These are phyloP conservation scores for Rhipidocladum racemiflorum DNA, from an alignment of 176 grass and related monocot genomes.

Conservation along the genomic window DNA sequence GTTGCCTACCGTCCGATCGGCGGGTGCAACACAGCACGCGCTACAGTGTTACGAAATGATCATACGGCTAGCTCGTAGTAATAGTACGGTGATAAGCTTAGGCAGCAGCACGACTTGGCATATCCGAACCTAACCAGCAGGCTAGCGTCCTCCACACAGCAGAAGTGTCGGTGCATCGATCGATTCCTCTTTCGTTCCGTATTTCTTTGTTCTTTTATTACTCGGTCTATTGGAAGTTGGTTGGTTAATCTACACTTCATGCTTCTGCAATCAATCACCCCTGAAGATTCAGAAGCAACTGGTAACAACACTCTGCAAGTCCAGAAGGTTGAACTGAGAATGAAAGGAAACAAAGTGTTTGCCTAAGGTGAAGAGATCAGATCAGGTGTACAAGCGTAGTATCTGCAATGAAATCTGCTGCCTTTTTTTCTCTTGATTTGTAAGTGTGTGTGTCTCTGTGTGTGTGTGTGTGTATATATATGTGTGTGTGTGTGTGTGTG, in stretches of 20 bases:
- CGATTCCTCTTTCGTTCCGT: not conserved
- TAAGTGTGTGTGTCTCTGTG: not conserved
- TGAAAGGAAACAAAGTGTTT: not conserved
- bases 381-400: not conserved
- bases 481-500: too few species aligned
- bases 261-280: not conserved
- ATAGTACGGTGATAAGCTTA: not conserved
- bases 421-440: not conserved
- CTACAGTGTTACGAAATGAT: not conserved
- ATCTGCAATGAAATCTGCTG: not conserved
- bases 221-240: not conserved
- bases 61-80: not conserved
- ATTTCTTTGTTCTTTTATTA: not conserved
- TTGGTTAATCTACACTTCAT: not conserved
- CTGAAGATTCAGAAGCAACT: not conserved
- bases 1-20: not conserved
- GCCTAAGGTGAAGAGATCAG: not conserved
- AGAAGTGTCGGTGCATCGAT: constrained; percentile 11
- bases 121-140: not conserved
- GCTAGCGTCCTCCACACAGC: not conserved
- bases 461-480: too few species aligned
- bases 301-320: not conserved
- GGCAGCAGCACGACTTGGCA: not conserved
- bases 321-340: not conserved
- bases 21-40: not conserved